Percentiles rank a stretch among this genome's conserved stretches.
Evolutionary conservation across 805 yeast species (phyloP).

Genomic region (Yamadazyma kitorensis): DNA sequence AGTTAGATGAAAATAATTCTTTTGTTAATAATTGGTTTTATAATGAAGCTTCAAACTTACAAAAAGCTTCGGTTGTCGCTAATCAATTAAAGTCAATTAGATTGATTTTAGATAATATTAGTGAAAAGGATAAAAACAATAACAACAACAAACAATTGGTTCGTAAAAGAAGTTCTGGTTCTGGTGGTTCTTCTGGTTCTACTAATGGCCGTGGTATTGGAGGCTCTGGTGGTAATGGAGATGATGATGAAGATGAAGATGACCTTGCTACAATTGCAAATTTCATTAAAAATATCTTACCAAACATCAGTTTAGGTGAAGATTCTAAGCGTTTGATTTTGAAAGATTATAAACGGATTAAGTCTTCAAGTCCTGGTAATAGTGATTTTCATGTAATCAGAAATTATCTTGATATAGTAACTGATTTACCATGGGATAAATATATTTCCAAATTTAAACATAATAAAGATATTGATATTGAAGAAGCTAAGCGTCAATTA

Average conservation of each 20-base stretch:
- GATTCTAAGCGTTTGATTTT: conserved; percentile 40
- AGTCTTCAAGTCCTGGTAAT: conserved; percentile 44
- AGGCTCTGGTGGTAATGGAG: conserved; percentile 35
- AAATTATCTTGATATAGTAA: conserved; percentile 60
- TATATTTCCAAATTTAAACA: conserved; percentile 27
- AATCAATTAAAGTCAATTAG: conserved; percentile 53
- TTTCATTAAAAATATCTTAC: conserved; percentile 36
- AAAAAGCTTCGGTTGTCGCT: conserved; percentile 54
- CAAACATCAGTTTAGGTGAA: conserved; percentile 29
- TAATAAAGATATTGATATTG: conserved; percentile 50
- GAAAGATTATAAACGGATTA: conserved; percentile 55
- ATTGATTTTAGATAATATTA: conserved; percentile 46
- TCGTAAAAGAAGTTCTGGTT: conserved; percentile 38
- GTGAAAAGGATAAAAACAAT: conserved; percentile 19
- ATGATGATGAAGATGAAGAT: conserved; percentile 46
- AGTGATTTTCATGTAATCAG: conserved; percentile 64
- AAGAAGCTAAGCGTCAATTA: conserved; percentile 34
- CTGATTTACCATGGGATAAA: conserved; percentile 62
- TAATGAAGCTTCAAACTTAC: conserved; percentile 48
- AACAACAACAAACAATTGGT: conserved; percentile 13
- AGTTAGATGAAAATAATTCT: conserved; percentile 27
- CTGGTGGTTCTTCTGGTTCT: conserved; percentile 31
- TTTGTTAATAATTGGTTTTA: conserved; percentile 46
- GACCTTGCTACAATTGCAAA: conserved; percentile 36
- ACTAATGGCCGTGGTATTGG: conserved; percentile 46